Conservation (phyloP, 140 eudicot species). For the Bidens hawaiensis region DNA sequence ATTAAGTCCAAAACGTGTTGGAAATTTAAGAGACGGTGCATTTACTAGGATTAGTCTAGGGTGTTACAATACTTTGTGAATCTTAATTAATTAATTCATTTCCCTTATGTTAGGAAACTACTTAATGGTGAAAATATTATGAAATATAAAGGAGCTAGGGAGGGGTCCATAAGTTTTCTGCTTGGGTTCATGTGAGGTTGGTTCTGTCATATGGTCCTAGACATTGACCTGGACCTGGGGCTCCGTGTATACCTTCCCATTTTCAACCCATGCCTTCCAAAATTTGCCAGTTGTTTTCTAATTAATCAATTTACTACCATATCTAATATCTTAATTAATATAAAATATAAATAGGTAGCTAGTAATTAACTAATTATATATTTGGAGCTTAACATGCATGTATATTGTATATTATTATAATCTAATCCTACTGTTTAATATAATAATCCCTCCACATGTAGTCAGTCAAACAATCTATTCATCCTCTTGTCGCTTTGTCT, state of each 20-base stretch:
- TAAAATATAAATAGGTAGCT: background rate
- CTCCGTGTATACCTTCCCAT: conserved; percentile 32
- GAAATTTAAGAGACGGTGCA: too few relatives aligned
- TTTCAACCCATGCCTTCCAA: conserved; percentile 28
- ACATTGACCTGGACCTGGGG: conserved; percentile 25
- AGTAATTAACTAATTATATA: conserved; percentile 11
- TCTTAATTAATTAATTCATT: too few relatives aligned
- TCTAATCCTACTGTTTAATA: background rate
- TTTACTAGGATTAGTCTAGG: too few relatives aligned
- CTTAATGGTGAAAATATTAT: background rate
- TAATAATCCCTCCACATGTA: conserved; percentile 32
- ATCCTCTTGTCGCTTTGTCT: conserved; percentile 34
- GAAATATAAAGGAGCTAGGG: background rate
- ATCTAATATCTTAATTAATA: background rate
- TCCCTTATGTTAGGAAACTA: too few relatives aligned
- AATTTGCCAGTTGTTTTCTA: conserved; percentile 31
- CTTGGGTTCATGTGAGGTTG: conserved; percentile 90
- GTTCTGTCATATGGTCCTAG: conserved; percentile 57
- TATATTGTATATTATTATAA: background rate
- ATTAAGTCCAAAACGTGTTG: too few relatives aligned
- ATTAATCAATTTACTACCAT: background rate
- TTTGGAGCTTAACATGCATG: conserved; percentile 18
- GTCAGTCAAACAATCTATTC: conserved; percentile 27
- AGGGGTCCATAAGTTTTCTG: conserved; percentile 72
- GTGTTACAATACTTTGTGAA: background rate